A percentile compares a stretch with the other conserved stretches of the same genome.
Conservation (phyloP, 495 filamentous ascomycete genomes). For the Parathielavia hyrcaniae region DNA sequence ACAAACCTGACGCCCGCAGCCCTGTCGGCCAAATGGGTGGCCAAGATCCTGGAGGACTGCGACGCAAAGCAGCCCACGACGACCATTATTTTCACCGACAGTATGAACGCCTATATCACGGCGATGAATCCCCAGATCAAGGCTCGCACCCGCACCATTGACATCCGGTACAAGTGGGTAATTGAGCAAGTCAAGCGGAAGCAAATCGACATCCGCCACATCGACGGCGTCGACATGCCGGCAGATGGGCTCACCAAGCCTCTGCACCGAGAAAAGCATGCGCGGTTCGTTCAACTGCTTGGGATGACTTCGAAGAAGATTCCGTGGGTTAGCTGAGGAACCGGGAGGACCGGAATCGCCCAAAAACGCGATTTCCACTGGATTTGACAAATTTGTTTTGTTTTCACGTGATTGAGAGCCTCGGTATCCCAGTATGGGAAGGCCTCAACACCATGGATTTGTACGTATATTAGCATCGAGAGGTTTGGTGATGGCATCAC, state of each 20-base stretch:
- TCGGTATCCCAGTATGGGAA: too few relatives aligned
- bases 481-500: too few relatives aligned
- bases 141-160: neutral
- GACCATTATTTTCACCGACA: neutral
- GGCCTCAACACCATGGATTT: too few relatives aligned
- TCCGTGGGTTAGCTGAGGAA: neutral
- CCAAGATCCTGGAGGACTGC: neutral
- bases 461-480: too few relatives aligned
- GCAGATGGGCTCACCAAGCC: neutral
- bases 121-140: neutral
- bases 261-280: neutral
- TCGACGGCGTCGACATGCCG: neutral
- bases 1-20: neutral
- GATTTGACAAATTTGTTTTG: too few relatives aligned
- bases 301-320: neutral
- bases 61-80: neutral
- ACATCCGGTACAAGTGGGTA: conserved; percentile 1
- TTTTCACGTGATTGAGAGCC: too few relatives aligned
- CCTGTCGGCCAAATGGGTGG: neutral
- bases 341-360: too few relatives aligned
- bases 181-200: neutral
- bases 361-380: too few relatives aligned
- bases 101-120: neutral
- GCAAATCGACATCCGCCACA: neutral
- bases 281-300: neutral